Base-by-base conservation (phyloP, 108 stramenopile species). In the Pseudonitzschia delicatissima region DNA sequence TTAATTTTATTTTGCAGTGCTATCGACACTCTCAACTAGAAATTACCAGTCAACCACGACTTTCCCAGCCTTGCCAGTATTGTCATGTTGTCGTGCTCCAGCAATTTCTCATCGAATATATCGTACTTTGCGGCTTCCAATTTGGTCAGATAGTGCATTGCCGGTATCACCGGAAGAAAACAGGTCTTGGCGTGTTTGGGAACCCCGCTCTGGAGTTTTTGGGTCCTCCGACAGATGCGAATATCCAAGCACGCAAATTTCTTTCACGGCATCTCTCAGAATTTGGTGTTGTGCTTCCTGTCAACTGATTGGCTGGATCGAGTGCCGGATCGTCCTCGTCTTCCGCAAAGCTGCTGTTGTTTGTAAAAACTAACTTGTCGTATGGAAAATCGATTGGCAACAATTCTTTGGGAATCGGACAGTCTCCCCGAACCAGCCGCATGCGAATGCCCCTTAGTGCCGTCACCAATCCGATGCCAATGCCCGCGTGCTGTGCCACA, bases 11-110 rank as follows among this genome's bases (percentile, higher is more conserved):
- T n/a, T n/a, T n/a, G n/a, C n/a, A n/a, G n/a, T n/a, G n/a, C n/a
- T n/a, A n/a, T n/a, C n/a, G n/a, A n/a, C n/a, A n/a, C 15, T 45
- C 15, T 45, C 23, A 1, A 23, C 47, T 70, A 88, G 51, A 84
- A 88, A 4, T 81, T 72, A 37, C 87, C 87, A 36, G 84, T 88
- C 45, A 85, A 62, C 87, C 87, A 88, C 28, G 84, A 77, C 53
- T 84, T 71, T 15, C 80, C 78, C 60, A 88, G 55, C 32, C 74
- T 35, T 21, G 80, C 36, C 61, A 86, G 67, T 29, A 85, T 53
- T 33, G 31, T 62, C 32, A 88, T 42, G 20, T 73, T 65, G 52
- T 69, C 79, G 2, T 58, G 73, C 45, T 66, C 64, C 63, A 77
- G 53, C 27, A 73, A 65, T 17, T 18, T 50, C 17, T 77, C 71